Base-by-base conservation (phyloP, 2,329 filamentous ascomycete species). In the Colletotrichum kahawae region DNA sequence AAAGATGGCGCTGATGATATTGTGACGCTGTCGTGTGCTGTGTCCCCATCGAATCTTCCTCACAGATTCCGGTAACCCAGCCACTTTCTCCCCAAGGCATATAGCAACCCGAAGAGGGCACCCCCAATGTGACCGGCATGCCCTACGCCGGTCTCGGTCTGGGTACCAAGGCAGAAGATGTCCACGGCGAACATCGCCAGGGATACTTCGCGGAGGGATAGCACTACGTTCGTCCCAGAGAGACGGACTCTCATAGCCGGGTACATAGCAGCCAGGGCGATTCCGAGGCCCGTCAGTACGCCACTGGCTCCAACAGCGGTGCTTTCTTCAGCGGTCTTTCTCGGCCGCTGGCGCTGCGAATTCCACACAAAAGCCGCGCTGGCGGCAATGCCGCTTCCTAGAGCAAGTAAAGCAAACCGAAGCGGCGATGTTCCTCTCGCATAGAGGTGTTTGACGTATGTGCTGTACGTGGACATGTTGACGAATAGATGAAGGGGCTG, bases 381-480 rank as follows among this genome's bases (percentile, higher is more conserved):
- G 18, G 73, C 73, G 6, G 73, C 57, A 34, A 75, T 51, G 13
- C 69, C 63, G 36, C 73, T 73, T 16, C 69, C 73, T 8, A 75
- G 29, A 8, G 73, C 70, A 14, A 75, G 62, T 2, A 71, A 5
- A n/a, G 29, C 43, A 21, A 75, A 71, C 5, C 72, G 36, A 2
- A 71, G 43, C 12, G 72, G 60, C 21, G 68, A 63, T 4, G 64
- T 56, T 27, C 72, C 62, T 13, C 66, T 62, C 27, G 56, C 13
- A 34, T 63, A 68, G 14, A 64, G 48, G 21, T 70, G 57, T 24
- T 68, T 36, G 38, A 31, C 69, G 8, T 75, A 75, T 2, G 73
- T 75, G 56, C 57, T 68, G 29, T 75, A 75, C 14, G 72, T 75
- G 7, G 72, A 64, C 69, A 75, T 63, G 29, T 75, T 75, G 69